A percentile compares a stretch with the other conserved stretches of the same genome.
These are phyloP conservation scores for Alternaria longipes DNA, from an alignment of 2,329 filamentous ascomycete genomes.

Conservation along the genomic window DNA sequence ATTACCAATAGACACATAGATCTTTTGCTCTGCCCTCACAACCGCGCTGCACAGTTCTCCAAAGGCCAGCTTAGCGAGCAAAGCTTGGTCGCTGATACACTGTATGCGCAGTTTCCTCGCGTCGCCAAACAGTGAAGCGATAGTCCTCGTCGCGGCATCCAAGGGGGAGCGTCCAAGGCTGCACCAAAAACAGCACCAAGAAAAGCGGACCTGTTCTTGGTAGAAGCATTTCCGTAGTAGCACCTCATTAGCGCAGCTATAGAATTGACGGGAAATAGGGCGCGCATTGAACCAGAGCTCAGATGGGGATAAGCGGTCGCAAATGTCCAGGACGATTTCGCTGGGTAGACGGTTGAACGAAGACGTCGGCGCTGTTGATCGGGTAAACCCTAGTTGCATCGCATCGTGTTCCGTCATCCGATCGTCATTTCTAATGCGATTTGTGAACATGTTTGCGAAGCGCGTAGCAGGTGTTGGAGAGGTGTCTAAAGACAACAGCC, in stretches of 20 bases:
- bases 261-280: constrained; percentile 10
- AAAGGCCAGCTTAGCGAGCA: constrained; percentile 6
- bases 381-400: background rate
- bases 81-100: constrained; percentile 1
- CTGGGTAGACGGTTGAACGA: constrained; percentile 8
- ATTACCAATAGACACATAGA: constrained; percentile 3
- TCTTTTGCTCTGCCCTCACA: constrained; percentile 9
- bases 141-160: background rate
- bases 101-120: background rate
- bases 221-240: constrained; percentile 12
- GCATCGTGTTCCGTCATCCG: background rate
- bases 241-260: constrained; percentile 13
- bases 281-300: constrained; percentile 12
- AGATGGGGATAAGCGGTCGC: constrained; percentile 5
- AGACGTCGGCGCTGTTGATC: background rate
- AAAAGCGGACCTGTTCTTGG: constrained; percentile 2
- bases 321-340: constrained; percentile 15
- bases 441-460: background rate
- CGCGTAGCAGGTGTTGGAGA: background rate
- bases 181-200: constrained; percentile 21
- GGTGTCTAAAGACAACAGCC: background rate
- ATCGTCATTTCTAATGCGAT: background rate
- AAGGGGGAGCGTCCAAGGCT: constrained; percentile 8
- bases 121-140: constrained; percentile 7
- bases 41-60: constrained; percentile 5